Base-by-base conservation (phyloP, 805 yeast genomes). In the Pichia nakasei region DNA sequence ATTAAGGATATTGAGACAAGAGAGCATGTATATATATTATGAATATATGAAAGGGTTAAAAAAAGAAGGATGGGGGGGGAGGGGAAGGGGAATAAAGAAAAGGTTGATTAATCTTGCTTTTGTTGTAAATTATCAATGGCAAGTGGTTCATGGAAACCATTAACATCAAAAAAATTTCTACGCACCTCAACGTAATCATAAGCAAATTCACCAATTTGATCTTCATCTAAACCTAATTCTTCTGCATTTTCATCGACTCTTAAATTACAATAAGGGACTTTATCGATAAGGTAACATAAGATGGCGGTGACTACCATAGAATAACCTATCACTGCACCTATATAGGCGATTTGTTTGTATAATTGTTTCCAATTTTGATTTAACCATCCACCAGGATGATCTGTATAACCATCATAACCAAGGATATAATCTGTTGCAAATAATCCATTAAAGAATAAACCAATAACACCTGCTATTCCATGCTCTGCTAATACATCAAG, bases 181-280 rank as follows among this genome's bases (percentile, higher is more conserved):
- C 97, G 78, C 13, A 91, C 94, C 69, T 91, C 98, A 46, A 91
- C 96, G 60, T 88, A 91, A 64, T 91, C 97, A 63, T 91, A 91
- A n/a, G 97, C 97, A 66, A 89, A 91, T 66, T 91, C 98, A 41
- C 97, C 98, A 53, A 91, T 85, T 67, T 91, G 96, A 65, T 87
- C 95, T 63, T 89, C 97, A 63, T 91, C 98, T 68, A 89, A 76
- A 46, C 98, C 98, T 27, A 71, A 69, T 50, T 82, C 85, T 63
- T 91, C 98, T 20, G 82, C 96, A 29, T 82, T 80, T 61, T 85
- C 94, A 49, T 78, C 72, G 5, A 87, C 87, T 58, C 97, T 75
- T 56, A 93, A 69, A 41, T 80, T 72, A 55, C 86, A 73, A 15
- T 88, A 89, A 7, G 97, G 98, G 26, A 87, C 81, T 50, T 71